Evolutionary conservation across 371 early-diverging fungal genomes (phyloP), one percentile per base, ranked within the genome.

Genomic region (Mucor irregularis): DNA sequence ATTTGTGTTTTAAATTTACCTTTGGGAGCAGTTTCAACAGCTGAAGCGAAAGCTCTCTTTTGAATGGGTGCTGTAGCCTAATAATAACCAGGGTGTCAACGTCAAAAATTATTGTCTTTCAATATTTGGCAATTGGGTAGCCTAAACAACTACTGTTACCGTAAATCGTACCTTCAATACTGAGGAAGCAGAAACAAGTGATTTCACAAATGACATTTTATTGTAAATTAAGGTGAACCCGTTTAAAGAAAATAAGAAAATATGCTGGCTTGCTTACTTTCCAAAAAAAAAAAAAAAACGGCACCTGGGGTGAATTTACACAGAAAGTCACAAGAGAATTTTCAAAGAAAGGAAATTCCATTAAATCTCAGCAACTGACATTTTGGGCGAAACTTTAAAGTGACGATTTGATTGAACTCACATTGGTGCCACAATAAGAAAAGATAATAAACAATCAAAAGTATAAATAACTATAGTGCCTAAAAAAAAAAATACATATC

Each of bases 31-130:
- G 56, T 57, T 45, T 60, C 61, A 19, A 61, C 57, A 45, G 53
- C 53, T 44, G 66, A 44, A 34, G 66, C 66, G 50, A 66, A 66
- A 0, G 66, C 58, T 49, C 61, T 61, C 48, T 57, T 56, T 65
- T 58, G 64, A 24, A 49, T 54, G 31, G 57, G 47, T 49, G 44
- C 49, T 25, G 42, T 24, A n/a, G 40, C 34, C 49, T 56, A 49
- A 43, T 43, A 28, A 26, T 29, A 39, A 52, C 28, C 37, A 43
- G 40, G 42, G 42, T 42, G 17, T 21, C 10, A 35, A 45, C 6
- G n/a, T 7, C 29, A 2, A 8, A 3, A 8, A 11, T 22, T 25
- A 4, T 44, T n/a, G 25, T 22, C 21, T 43, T 25, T 1, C 14
- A 25, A 9, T 43, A 10, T 6, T 11, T 25, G 3, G 25, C 5